These are phyloP conservation scores for Amanita jacksonii DNA, from an alignment of 768 basidiomycete species.

Conservation along the genomic window DNA sequence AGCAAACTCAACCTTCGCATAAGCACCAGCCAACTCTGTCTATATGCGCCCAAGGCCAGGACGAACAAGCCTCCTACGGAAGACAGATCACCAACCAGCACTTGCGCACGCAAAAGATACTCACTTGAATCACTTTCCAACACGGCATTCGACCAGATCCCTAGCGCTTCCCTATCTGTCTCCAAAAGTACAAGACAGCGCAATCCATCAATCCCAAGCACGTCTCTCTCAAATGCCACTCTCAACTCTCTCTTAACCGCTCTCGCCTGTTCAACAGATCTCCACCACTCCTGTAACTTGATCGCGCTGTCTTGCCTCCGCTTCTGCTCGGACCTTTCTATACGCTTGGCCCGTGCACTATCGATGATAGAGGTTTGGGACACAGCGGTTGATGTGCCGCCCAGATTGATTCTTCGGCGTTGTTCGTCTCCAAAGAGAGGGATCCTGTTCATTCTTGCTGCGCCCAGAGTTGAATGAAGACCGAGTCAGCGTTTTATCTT, in stretches of 20 bases:
- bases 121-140: conserved; percentile 21
- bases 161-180: conserved; percentile 36
- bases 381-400: conserved; percentile 45
- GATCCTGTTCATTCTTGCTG: conserved; percentile 6
- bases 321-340: conserved; percentile 47
- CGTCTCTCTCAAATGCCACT: conserved; percentile 39
- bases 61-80: conserved; percentile 32
- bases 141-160: conserved; percentile 35
- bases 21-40: conserved; percentile 52
- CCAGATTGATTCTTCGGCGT: conserved; percentile 66
- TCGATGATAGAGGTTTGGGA: conserved; percentile 50
- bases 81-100: background rate
- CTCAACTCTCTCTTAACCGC: conserved; percentile 36
- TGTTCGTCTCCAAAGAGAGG: conserved; percentile 43
- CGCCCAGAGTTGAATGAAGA: too few species aligned
- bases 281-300: conserved; percentile 64
- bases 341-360: conserved; percentile 49
- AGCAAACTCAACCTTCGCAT: conserved; percentile 38
- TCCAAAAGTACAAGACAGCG: conserved; percentile 60
- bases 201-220: conserved; percentile 44
- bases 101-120: background rate
- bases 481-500: too few species aligned
- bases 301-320: conserved; percentile 48
- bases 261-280: conserved; percentile 36
- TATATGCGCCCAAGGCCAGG: conserved; percentile 26